These are phyloP conservation scores for Conringia planisiliqua DNA, from an alignment of 345 rosid genomes.

Conservation along the genomic window DNA sequence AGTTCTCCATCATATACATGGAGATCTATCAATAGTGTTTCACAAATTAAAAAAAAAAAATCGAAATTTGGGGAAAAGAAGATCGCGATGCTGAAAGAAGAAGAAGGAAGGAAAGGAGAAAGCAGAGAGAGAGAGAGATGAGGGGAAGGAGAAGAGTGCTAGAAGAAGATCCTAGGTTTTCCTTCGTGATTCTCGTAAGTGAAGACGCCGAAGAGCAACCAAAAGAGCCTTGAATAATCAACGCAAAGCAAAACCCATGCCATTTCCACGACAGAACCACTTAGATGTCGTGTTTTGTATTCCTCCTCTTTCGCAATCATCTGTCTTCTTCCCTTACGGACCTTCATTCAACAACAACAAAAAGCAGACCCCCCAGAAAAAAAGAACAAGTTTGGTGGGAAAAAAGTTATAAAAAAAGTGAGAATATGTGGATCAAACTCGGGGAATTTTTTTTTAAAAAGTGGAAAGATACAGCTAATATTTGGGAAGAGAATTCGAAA, in stretches of 20 bases:
- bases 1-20: conserved; percentile 43
- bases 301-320: conserved; percentile 63
- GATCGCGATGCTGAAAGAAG: conserved; percentile 9
- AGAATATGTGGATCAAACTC: conserved; percentile 34
- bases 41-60: not conserved
- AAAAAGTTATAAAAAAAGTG: not conserved
- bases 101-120: not conserved
- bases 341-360: conserved; percentile 18
- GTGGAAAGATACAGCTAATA: not conserved
- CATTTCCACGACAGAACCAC: conserved; percentile 48
- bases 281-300: conserved; percentile 28
- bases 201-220: conserved; percentile 69
- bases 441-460: no score
- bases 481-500: conserved; percentile 6
- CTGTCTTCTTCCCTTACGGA: conserved; percentile 34
- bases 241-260: conserved; percentile 69
- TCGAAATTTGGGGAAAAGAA: not conserved
- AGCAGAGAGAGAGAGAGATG: not conserved
- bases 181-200: conserved; percentile 88
- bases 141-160: conserved; percentile 26
- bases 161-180: conserved; percentile 76
- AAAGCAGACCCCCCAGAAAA: not conserved
- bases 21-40: conserved; percentile 20
- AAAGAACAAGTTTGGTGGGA: conserved; percentile 11
- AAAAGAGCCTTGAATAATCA: conserved; percentile 71